Percentiles rank a stretch among this genome's conserved stretches.
Evolutionary conservation across 345 rosid genomes (phyloP).

Genomic region (Populus deltoides): DNA sequence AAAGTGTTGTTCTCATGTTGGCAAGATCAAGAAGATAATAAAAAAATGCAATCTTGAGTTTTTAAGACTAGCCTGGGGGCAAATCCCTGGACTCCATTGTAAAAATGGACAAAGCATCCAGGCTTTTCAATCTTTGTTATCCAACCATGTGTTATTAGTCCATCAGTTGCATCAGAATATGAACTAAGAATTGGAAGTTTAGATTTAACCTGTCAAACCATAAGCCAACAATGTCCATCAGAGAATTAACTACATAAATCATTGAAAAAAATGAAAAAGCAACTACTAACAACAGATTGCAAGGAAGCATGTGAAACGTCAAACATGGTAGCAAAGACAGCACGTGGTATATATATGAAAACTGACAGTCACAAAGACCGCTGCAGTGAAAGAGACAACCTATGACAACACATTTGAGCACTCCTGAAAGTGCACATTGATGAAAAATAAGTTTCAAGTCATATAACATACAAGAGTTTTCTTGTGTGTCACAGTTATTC

Average conservation of each 20-base stretch:
- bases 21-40: neutral
- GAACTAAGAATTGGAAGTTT: slow-evolving; percentile 78
- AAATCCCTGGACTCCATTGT: slow-evolving; percentile 97
- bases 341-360: neutral
- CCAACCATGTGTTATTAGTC: slow-evolving; percentile 91
- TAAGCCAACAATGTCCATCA: slow-evolving; percentile 1
- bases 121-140: slow-evolving; percentile 87
- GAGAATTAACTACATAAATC: neutral
- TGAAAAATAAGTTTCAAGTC: slow-evolving; percentile 4
- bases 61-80: slow-evolving; percentile 60
- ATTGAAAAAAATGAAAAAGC: neutral
- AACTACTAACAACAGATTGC: neutral
- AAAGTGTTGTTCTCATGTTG: neutral
- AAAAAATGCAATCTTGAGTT: slow-evolving; percentile 6
- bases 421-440: neutral
- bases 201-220: slow-evolving; percentile 75
- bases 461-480: slow-evolving; percentile 70
- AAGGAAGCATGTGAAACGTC: neutral
- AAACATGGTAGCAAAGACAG: neutral
- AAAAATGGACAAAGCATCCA: slow-evolving; percentile 93
- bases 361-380: neutral
- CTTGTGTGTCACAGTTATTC: slow-evolving; percentile 93
- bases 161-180: slow-evolving; percentile 78
- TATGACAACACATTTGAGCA: neutral
- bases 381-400: neutral